Base-by-base conservation (phyloP, 2,329 filamentous ascomycete species). In the Colletotrichum sp. region DNA sequence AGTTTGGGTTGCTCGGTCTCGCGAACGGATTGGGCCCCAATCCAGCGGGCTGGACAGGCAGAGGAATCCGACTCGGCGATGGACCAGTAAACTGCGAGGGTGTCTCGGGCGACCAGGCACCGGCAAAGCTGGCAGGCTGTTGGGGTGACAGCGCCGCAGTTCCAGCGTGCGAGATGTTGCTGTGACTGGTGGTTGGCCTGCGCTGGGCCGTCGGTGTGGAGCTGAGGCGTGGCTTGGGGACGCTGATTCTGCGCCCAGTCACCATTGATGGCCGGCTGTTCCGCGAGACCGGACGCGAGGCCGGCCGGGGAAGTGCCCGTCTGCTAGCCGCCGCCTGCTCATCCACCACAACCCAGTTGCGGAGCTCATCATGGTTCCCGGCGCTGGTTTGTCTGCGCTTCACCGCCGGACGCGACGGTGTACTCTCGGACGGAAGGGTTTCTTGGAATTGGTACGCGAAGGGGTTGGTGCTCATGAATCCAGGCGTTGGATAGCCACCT, bases 301-400 rank as follows among this genome's bases (percentile, higher is more conserved):
- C 38, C 26, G 75, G 70, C 75, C 71, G 64, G 7, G 74, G 68
- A 15, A 75, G 52, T 3, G 71, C 43, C n/a, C 71, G 36, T 10
- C 56, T 43, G 30, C 70, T 38, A 32, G 66, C 56, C 5, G 32
- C 68, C 3, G 65, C 30, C 48, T 77, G 77, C 60, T 88, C 88
- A 71, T 86, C 86, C 30, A 96, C 91, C 77, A 96, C 88, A 32
- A 96, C 93, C 94, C 94, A 96, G 83, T 92, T 94, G 34, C 90
- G 87, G 8, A 94, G 85, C 58, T 93, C 91, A 77, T 91, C 89
- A 18, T 73, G 73, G 38, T 87, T 85, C 21, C 87, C 85, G 2
- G 86, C 81, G 69, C 86, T 84, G n/a, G 89, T 87, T 75, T 92
- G 90, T 58, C 90, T 85, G 56, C 90, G 85, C 80, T 92, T 92